Percentiles rank a stretch among this genome's conserved stretches.
Evolutionary conservation across 257 asterid species (phyloP).

Genomic region (Ophiorrhiza pumila): DNA sequence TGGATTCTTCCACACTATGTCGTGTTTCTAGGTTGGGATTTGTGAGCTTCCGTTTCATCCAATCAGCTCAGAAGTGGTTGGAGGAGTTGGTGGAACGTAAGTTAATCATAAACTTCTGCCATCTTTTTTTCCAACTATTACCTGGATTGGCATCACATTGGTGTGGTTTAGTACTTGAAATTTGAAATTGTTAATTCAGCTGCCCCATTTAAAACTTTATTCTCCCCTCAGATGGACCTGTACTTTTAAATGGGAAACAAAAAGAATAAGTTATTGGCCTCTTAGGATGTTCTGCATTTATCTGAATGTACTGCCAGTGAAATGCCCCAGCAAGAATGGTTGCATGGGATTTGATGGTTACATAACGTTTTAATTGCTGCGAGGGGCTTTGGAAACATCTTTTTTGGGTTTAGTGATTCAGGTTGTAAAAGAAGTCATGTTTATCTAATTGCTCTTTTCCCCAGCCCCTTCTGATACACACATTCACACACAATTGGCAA

Average conservation of each 20-base stretch:
- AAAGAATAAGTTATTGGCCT: neutral
- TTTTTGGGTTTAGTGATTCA: neutral
- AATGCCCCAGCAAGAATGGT: neutral
- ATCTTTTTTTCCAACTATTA: neutral
- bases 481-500: neutral
- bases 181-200: neutral
- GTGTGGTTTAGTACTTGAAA: neutral
- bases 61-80: constrained; percentile 80
- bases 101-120: constrained; percentile 27
- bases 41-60: constrained; percentile 99
- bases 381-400: neutral
- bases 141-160: neutral
- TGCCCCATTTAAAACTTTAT: neutral
- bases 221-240: neutral
- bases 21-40: constrained; percentile 63
- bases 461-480: too few relatives aligned
- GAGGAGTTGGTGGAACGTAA: constrained; percentile 99
- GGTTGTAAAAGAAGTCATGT: neutral
- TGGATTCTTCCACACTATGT: neutral
- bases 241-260: neutral
- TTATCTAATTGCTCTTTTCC: neutral
- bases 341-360: neutral
- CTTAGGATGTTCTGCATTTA: neutral
- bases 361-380: neutral
- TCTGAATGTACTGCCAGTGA: neutral